phyloP scores from a whole-genome alignment of 352 stramenopile species.

The Thalassiosira delicatula region DNA sequence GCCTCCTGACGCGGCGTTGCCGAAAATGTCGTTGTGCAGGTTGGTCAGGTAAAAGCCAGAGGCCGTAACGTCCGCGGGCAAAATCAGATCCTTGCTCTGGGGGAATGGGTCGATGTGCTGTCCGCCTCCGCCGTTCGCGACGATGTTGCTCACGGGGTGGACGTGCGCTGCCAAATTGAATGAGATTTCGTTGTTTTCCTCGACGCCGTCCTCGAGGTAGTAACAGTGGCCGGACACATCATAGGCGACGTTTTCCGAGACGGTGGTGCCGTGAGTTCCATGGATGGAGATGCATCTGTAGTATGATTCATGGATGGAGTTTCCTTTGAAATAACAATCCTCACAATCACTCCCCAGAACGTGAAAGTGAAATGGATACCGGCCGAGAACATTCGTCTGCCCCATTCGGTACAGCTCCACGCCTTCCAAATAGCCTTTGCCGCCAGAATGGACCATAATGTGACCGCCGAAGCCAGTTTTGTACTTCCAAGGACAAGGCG shows the following conservation, averaged over 20 bases:
- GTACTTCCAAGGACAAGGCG: slow-evolving; percentile 34
- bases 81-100: slow-evolving; percentile 37
- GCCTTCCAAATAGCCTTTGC: slow-evolving; percentile 55
- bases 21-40: slow-evolving; percentile 66
- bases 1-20: slow-evolving; percentile 73
- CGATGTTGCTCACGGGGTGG: slow-evolving; percentile 42
- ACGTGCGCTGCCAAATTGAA: slow-evolving; percentile 76
- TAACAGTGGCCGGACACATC: slow-evolving; percentile 72
- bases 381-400: slow-evolving; percentile 58
- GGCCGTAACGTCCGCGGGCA: slow-evolving; percentile 69
- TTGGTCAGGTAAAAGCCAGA: slow-evolving; percentile 77
- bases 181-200: slow-evolving; percentile 68
- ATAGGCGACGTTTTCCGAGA: slow-evolving; percentile 71
- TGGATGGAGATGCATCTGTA: slow-evolving; percentile 64
- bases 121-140: slow-evolving; percentile 10
- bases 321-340: slow-evolving; percentile 63
- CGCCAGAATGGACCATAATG: slow-evolving; percentile 53
- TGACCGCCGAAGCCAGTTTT: slow-evolving; percentile 69
- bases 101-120: slow-evolving; percentile 22
- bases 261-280: slow-evolving; percentile 32
- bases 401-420: slow-evolving; percentile 73
- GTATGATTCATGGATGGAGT: slow-evolving; percentile 61
- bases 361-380: slow-evolving; percentile 64
- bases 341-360: slow-evolving; percentile 49
- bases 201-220: slow-evolving; percentile 71